Percentiles rank a stretch among this genome's conserved stretches.
Evolutionary conservation across 176 grass and related monocot species (phyloP).

Genomic region (Eragrostis curvula): DNA sequence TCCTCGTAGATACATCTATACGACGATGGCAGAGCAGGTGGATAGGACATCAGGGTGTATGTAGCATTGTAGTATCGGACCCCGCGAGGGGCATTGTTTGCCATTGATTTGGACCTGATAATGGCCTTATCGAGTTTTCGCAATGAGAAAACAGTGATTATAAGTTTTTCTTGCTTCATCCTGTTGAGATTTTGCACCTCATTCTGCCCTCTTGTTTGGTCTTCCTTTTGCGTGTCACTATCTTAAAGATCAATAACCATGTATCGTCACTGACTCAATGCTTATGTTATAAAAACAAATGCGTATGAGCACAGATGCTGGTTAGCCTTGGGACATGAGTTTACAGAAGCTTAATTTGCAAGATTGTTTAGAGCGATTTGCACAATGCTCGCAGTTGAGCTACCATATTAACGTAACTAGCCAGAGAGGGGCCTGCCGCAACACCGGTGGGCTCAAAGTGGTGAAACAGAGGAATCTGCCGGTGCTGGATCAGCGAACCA

Average conservation of each 20-base stretch:
- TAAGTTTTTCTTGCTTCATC: constrained; percentile 26
- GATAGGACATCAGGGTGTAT: constrained; percentile 50
- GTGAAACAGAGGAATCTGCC: too few relatives aligned
- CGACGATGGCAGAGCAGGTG: constrained; percentile 24
- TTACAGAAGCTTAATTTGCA: too few relatives aligned
- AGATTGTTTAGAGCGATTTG: too few relatives aligned
- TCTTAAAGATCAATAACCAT: not conserved
- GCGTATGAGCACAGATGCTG: too few relatives aligned
- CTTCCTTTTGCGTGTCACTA: not conserved
- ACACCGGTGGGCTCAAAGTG: too few relatives aligned
- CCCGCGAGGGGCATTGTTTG: constrained; percentile 40
- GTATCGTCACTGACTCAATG: not conserved
- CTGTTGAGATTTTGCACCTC: not conserved
- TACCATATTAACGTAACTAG: too few relatives aligned
- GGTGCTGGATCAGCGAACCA: too few relatives aligned
- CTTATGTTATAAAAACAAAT: not conserved
- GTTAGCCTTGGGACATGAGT: too few relatives aligned
- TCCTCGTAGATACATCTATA: constrained; percentile 41
- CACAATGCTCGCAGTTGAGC: too few relatives aligned
- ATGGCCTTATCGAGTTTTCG: constrained; percentile 43
- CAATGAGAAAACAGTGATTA: constrained; percentile 27
- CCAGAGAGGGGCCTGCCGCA: too few relatives aligned
- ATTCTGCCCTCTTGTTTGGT: not conserved
- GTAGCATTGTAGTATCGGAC: constrained; percentile 43
- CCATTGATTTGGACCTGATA: constrained; percentile 62